Percentiles rank a stretch among this genome's conserved stretches.
Evolutionary conservation across 2,329 filamentous ascomycete genomes (phyloP).

Genomic region (Fusarium napiforme): DNA sequence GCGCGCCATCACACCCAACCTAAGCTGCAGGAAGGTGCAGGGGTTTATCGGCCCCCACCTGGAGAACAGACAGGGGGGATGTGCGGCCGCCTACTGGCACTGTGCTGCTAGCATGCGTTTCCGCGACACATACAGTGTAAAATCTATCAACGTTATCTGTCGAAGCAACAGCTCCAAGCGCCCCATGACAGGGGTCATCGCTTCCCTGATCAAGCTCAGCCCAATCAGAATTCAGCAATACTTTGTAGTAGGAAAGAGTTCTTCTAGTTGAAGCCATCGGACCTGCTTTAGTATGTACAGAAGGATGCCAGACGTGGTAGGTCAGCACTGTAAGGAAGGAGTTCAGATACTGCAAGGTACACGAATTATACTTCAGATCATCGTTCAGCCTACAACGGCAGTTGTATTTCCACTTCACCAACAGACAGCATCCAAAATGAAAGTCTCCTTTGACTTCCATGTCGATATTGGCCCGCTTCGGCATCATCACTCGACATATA

Average conservation of each 20-base stretch:
- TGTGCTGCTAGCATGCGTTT: slow-evolving; percentile 11
- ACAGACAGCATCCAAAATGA: slow-evolving; percentile 3
- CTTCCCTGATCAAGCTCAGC: slow-evolving; percentile 10
- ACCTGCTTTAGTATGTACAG: slow-evolving; percentile 37
- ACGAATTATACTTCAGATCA: slow-evolving; percentile 14
- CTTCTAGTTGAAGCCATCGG: slow-evolving; percentile 26
- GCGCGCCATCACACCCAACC: slow-evolving; percentile 39
- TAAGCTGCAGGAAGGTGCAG: slow-evolving; percentile 29
- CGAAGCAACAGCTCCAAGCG: slow-evolving; percentile 31
- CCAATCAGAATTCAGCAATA: slow-evolving; percentile 30
- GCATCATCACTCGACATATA: slow-evolving; percentile 24
- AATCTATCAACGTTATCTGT: background rate
- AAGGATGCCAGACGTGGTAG: slow-evolving; percentile 25
- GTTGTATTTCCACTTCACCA: slow-evolving; percentile 33
- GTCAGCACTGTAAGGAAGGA: slow-evolving; percentile 26
- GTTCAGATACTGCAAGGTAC: slow-evolving; percentile 36
- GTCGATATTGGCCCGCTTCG: slow-evolving; percentile 11
- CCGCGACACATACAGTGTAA: slow-evolving; percentile 26
- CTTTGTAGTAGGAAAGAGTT: slow-evolving; percentile 36
- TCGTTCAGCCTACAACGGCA: slow-evolving; percentile 20
- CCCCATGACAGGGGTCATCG: slow-evolving; percentile 30
- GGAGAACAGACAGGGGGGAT: slow-evolving; percentile 2
- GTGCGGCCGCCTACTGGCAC: slow-evolving; percentile 23
- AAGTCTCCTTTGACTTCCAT: slow-evolving; percentile 16
- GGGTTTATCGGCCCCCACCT: slow-evolving; percentile 35